Conservation (phyloP, 345 rosid genomes). For the Alliaria petiolata region DNA sequence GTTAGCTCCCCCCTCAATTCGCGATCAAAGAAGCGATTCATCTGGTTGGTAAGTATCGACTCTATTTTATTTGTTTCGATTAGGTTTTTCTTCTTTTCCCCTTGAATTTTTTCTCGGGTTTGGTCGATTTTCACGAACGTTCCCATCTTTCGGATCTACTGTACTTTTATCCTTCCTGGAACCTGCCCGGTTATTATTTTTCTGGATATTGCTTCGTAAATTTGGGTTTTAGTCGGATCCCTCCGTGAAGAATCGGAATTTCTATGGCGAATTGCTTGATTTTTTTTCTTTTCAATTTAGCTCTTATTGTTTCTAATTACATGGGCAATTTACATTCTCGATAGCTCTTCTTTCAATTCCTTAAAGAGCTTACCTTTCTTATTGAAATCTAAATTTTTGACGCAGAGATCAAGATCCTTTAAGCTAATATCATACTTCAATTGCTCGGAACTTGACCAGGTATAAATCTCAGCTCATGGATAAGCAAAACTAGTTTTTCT, state of each 20-base stretch:
- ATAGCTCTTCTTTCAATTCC: not conserved
- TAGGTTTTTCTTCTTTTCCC: not conserved
- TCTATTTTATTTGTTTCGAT: not conserved
- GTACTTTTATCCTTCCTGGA: not conserved
- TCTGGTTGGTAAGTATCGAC: slow-evolving; percentile 1
- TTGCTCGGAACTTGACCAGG: slow-evolving; percentile 13
- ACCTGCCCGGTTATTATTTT: not conserved
- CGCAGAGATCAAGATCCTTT: not conserved
- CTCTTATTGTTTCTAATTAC: not conserved
- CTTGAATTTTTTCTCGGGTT: not conserved
- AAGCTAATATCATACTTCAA: not conserved
- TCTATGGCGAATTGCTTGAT: not conserved
- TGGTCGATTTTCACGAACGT: not conserved
- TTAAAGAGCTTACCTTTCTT: not conserved
- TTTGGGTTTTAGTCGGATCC: not conserved
- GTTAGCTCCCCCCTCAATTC: slow-evolving; percentile 8
- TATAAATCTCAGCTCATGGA: slow-evolving; percentile 9
- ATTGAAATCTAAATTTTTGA: not conserved
- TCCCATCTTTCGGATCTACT: slow-evolving; percentile 10
- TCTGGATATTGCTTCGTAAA: not conserved
- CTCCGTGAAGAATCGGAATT: not conserved
- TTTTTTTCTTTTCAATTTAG: not conserved
- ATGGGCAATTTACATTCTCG: not conserved
- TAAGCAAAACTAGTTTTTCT: not conserved
- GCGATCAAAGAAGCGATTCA: not conserved